phyloP scores from a whole-genome alignment of 768 basidiomycete genomes.

The Boletus rufocinnamomeus region DNA sequence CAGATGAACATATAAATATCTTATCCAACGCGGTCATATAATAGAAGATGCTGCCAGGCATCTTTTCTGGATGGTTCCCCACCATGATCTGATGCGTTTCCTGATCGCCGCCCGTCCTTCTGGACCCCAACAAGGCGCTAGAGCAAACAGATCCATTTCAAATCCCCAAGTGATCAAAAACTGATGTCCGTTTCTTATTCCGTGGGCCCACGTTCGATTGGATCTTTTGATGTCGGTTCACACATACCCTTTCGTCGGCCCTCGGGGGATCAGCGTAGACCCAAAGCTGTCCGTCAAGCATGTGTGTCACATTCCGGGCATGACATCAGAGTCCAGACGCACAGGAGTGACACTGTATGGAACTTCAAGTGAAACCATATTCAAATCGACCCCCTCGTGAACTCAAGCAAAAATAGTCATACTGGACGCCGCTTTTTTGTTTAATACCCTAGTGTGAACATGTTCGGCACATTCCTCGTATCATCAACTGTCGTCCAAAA shows the following conservation, averaged over 20 bases:
- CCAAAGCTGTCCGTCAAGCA: background rate
- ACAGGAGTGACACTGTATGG: slow-evolving; percentile 3
- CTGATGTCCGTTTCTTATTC: background rate
- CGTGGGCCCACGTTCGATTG: background rate
- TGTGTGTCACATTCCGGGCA: slow-evolving; percentile 4
- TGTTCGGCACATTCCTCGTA: background rate
- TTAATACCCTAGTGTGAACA: background rate
- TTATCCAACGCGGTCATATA: background rate
- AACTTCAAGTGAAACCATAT: slow-evolving; percentile 6
- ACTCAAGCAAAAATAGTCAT: background rate
- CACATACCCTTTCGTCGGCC: background rate
- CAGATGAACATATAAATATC: slow-evolving; percentile 2
- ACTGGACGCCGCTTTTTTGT: background rate
- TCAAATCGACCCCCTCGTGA: background rate
- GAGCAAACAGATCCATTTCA: background rate
- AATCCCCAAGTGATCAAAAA: background rate
- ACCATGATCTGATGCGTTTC: background rate
- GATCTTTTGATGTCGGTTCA: slow-evolving; percentile 2
- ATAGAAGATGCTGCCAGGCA: background rate
- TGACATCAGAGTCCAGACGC: background rate
- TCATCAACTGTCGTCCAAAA: slow-evolving; percentile 50
- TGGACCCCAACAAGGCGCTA: background rate
- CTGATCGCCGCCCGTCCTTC: background rate
- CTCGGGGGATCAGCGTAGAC: slow-evolving; percentile 9
- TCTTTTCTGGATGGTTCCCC: background rate